phyloP scores from a whole-genome alignment of 177 flowering plant genomes.

The Vitis hybrid region DNA sequence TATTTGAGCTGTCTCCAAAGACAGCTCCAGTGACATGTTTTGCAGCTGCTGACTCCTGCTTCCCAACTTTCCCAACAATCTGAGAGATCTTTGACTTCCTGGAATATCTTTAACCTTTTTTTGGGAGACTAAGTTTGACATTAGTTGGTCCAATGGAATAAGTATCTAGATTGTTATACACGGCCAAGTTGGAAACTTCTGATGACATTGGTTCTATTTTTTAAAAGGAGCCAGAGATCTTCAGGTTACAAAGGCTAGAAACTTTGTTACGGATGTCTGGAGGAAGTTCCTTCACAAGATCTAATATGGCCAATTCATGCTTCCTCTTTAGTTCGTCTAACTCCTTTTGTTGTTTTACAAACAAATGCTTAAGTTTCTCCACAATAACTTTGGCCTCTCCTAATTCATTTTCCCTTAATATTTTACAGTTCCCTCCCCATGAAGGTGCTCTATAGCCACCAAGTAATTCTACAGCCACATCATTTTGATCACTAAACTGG shows the following conservation, averaged over 20 bases:
- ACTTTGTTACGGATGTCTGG: conserved; percentile 41
- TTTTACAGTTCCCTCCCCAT: conserved; percentile 6
- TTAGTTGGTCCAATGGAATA: too few species aligned
- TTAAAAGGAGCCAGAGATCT: conserved; percentile 23
- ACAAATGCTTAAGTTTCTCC: conserved; percentile 53
- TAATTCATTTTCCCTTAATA: conserved; percentile 15
- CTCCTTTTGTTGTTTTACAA: conserved; percentile 57
- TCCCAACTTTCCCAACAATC: conserved; percentile 11
- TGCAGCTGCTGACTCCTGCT: conserved; percentile 16
- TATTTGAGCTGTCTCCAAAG: background rate
- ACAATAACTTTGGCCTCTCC: conserved; percentile 31
- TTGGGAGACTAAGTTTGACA: too few species aligned
- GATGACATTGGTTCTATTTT: too few species aligned
- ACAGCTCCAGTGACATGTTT: conserved; percentile 11
- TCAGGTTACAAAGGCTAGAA: conserved; percentile 26
- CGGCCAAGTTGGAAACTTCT: too few species aligned
- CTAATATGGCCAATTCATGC: conserved; percentile 45
- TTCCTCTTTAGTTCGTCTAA: conserved; percentile 52
- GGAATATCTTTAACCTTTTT: too few species aligned
- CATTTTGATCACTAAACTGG: conserved; percentile 1
- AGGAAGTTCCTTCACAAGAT: conserved; percentile 51
- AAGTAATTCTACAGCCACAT: conserved; percentile 4
- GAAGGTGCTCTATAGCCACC: background rate
- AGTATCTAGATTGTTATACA: too few species aligned
- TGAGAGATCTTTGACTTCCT: too few species aligned